Evolutionary conservation across 805 yeast genomes (phyloP).

Genomic region (Saturnispora besseyi): DNA sequence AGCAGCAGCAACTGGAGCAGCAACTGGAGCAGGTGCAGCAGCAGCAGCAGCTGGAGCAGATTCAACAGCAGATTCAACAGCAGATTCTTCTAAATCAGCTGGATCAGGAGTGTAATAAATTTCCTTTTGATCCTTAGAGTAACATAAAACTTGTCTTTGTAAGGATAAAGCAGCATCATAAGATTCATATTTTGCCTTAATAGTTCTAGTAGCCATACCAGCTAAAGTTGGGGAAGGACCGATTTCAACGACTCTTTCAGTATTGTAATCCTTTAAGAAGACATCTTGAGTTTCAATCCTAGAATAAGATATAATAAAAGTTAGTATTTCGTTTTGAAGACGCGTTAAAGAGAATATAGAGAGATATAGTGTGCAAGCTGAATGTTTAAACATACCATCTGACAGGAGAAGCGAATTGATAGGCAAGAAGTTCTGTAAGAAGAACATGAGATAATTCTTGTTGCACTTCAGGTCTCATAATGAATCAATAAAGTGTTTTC

Average conservation of each 20-base stretch:
- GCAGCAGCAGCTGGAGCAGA: conserved; percentile 37
- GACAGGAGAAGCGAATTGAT: conserved; percentile 98
- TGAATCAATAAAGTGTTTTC: not conserved
- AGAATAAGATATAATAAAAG: not conserved
- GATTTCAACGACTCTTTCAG: conserved; percentile 95
- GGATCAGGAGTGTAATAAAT: conserved; percentile 91
- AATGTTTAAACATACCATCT: conserved; percentile 54
- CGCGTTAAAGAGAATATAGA: not conserved
- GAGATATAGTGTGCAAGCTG: no score
- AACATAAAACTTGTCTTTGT: conserved; percentile 90
- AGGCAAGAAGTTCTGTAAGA: conserved; percentile 91
- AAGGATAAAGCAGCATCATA: conserved; percentile 95
- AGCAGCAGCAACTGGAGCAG: conserved; percentile 53
- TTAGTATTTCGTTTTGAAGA: conserved; percentile 7
- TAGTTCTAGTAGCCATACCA: conserved; percentile 97
- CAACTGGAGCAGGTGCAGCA: conserved; percentile 51
- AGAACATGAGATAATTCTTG: conserved; percentile 95
- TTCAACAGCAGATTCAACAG: conserved; percentile 24
- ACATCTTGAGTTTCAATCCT: conserved; percentile 97
- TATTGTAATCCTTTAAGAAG: conserved; percentile 83
- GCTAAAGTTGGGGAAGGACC: conserved; percentile 99
- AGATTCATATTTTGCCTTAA: conserved; percentile 90
- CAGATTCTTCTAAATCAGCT: conserved; percentile 36
- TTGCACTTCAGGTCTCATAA: conserved; percentile 88
- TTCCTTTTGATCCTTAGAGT: conserved; percentile 92